Conservation (phyloP, 352 stramenopile species). For the Pythium sp. region DNA sequence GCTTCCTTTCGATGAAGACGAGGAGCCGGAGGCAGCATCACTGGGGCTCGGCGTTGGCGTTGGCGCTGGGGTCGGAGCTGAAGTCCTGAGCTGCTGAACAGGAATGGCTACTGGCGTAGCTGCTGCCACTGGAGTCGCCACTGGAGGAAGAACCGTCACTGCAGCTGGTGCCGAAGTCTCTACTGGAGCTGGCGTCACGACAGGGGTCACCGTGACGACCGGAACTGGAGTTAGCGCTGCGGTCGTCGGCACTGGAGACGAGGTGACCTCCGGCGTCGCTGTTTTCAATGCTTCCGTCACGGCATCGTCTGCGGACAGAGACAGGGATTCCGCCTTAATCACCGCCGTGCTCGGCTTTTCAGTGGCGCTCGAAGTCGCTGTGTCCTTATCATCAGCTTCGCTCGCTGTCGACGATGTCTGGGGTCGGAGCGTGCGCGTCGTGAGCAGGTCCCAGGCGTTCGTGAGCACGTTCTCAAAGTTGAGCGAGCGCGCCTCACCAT, state of each 20-base stretch:
- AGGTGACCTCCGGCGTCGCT: slow-evolving; percentile 4
- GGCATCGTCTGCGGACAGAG: slow-evolving; percentile 17
- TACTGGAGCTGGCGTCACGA: slow-evolving; percentile 4
- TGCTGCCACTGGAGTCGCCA: not conserved
- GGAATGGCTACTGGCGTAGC: not conserved
- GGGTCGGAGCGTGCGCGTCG: slow-evolving; percentile 10
- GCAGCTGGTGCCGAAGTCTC: slow-evolving; percentile 2
- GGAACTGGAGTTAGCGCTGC: slow-evolving; percentile 7
- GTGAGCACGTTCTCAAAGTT: not conserved
- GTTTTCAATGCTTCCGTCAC: slow-evolving; percentile 17
- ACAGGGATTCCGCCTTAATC: not conserved
- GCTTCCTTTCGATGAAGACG: slow-evolving; percentile 1
- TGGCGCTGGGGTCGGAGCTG: not conserved
- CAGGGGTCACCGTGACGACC: not conserved
- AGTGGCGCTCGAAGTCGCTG: not conserved
- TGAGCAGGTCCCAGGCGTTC: slow-evolving; percentile 10
- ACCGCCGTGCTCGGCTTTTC: not conserved
- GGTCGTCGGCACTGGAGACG: not conserved
- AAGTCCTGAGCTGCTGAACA: slow-evolving; percentile 5
- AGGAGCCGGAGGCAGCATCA: slow-evolving; percentile 4
- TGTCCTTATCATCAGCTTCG: slow-evolving; percentile 3
- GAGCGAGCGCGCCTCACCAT: not conserved
- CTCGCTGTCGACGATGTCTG: not conserved
- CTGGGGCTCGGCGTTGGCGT: not conserved
- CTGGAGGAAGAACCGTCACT: slow-evolving; percentile 2